Conservation (phyloP, 306 rosid genomes). For the Medicago lupulina region DNA sequence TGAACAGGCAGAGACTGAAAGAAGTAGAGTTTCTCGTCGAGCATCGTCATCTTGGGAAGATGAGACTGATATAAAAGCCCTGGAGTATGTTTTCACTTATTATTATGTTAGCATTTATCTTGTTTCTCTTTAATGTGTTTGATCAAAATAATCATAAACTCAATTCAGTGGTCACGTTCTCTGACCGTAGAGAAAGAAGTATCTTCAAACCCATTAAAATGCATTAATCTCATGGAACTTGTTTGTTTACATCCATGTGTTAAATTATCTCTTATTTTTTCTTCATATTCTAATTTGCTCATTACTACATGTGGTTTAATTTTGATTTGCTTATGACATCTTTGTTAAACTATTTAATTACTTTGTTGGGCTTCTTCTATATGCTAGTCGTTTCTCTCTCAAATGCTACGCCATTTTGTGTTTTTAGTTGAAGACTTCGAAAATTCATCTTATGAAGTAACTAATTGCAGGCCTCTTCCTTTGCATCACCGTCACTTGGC, state of each 20-base stretch:
- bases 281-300: slow-evolving; percentile 34
- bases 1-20: slow-evolving; percentile 89
- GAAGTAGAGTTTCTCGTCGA: slow-evolving; percentile 79
- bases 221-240: slow-evolving; percentile 1
- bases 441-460: slow-evolving; percentile 41
- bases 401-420: slow-evolving; percentile 11
- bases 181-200: slow-evolving; percentile 16
- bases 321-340: slow-evolving; percentile 26
- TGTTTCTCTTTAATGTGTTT: slow-evolving; percentile 41
- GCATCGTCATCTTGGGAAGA: slow-evolving; percentile 95
- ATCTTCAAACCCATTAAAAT: slow-evolving; percentile 33
- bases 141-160: slow-evolving; percentile 20
- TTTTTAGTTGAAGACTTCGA: slow-evolving; percentile 25
- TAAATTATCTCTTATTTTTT: slow-evolving; percentile 13
- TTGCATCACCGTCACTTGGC: slow-evolving; percentile 91
- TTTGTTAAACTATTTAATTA: not conserved
- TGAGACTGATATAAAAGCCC: slow-evolving; percentile 85
- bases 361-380: slow-evolving; percentile 5
- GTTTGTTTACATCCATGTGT: slow-evolving; percentile 16
- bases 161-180: slow-evolving; percentile 23
- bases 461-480: slow-evolving; percentile 80
- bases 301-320: slow-evolving; percentile 17
- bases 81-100: slow-evolving; percentile 72
- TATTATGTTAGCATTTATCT: slow-evolving; percentile 29
- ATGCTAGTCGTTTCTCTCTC: slow-evolving; percentile 9